Conservation (phyloP, 2,329 filamentous ascomycete genomes). For the Scedosporium apiospermum region DNA sequence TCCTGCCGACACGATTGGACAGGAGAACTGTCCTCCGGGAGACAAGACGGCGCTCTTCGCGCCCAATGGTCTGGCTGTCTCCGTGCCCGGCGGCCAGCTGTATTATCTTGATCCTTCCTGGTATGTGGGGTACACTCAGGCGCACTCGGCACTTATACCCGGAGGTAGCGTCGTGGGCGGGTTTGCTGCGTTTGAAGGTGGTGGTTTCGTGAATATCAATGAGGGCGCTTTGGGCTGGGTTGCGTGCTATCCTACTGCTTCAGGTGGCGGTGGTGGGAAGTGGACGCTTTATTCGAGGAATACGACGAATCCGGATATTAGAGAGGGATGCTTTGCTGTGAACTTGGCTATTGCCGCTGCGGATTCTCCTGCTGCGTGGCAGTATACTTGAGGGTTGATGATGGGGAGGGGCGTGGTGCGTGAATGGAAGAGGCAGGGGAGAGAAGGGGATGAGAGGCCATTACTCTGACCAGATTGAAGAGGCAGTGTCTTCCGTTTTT, state of each 20-base stretch:
- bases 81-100: conserved; percentile 23
- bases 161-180: conserved; percentile 15
- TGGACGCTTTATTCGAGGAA: conserved; percentile 6
- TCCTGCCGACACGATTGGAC: not conserved
- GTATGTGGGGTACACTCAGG: conserved; percentile 22
- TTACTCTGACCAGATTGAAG: not conserved
- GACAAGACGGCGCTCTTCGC: conserved; percentile 16
- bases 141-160: conserved; percentile 21
- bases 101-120: conserved; percentile 19
- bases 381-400: conserved; percentile 4
- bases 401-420: not conserved
- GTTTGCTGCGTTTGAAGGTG: conserved; percentile 19
- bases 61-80: conserved; percentile 16
- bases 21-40: conserved; percentile 17
- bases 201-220: conserved; percentile 23
- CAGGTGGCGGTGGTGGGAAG: not conserved
- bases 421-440: not conserved
- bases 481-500: too few relatives aligned
- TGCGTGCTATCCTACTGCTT: conserved; percentile 3
- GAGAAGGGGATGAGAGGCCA: not conserved
- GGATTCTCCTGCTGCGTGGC: conserved; percentile 6
- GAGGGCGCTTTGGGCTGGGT: conserved; percentile 20
- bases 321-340: conserved; percentile 5
- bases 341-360: conserved; percentile 5
- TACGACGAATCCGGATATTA: conserved; percentile 2